phyloP scores from a whole-genome alignment of 2,329 filamentous ascomycete species.

The Ceratocystis eucalypticola region DNA sequence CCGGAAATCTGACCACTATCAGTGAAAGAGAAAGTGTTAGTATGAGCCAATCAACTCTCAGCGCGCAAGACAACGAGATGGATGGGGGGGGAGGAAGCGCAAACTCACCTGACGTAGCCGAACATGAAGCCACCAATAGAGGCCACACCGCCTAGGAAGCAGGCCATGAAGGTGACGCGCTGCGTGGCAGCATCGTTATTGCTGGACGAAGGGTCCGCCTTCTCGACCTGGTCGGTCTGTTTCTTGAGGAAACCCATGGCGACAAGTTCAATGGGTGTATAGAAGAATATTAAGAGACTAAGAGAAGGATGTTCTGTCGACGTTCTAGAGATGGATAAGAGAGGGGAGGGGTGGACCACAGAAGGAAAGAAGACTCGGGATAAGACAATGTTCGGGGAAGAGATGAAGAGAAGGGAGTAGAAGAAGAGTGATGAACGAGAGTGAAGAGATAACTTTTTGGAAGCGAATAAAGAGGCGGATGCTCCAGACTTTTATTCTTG shows the following conservation, averaged over 20 bases:
- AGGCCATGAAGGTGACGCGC: constrained; percentile 31
- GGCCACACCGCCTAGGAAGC: constrained; percentile 37
- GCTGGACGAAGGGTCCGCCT: constrained; percentile 12
- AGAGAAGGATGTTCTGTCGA: not conserved
- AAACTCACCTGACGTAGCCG: constrained; percentile 39
- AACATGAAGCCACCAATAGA: constrained; percentile 46
- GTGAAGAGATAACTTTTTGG: constrained; percentile 1
- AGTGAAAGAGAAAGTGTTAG: constrained; percentile 6
- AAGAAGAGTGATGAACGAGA: not conserved
- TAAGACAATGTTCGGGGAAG: not conserved
- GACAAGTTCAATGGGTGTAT: not conserved
- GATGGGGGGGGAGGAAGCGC: too few relatives aligned
- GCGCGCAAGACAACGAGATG: not conserved
- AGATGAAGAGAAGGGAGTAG: constrained; percentile 7
- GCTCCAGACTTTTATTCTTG: constrained; percentile 16
- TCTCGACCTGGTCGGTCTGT: constrained; percentile 19
- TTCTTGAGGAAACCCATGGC: constrained; percentile 19
- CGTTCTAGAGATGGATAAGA: not conserved
- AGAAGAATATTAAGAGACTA: not conserved
- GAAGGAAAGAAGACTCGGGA: not conserved
- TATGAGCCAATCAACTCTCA: not conserved
- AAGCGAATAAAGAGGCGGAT: constrained; percentile 10
- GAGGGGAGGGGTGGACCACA: not conserved
- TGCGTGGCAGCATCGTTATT: constrained; percentile 21
- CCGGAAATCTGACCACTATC: constrained; percentile 45